Conservation (phyloP, 2,329 filamentous ascomycete genomes). For the Pseudocercospora fuligena region DNA sequence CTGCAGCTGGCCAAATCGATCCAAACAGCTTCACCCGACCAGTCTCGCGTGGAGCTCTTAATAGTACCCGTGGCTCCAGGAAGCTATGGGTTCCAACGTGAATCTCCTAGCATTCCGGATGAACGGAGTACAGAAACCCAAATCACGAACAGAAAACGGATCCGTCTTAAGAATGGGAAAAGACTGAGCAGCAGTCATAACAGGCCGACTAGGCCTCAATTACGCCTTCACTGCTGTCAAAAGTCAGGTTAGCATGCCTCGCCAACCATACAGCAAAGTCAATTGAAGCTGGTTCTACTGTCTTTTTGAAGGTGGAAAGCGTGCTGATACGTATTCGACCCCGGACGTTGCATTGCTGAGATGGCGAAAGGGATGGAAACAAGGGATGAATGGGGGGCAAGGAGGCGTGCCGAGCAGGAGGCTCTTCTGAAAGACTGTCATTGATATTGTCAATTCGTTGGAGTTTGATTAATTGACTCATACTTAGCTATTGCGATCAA, state of each 20-base stretch:
- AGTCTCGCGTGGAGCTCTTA: slow-evolving; percentile 32
- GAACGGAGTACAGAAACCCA: slow-evolving; percentile 13
- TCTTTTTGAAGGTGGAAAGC: neutral
- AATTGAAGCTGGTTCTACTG: neutral
- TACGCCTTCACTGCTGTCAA: neutral
- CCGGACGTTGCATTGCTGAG: neutral
- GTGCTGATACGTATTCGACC: neutral
- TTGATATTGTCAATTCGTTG: slow-evolving; percentile 3
- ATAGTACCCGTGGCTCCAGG: slow-evolving; percentile 36
- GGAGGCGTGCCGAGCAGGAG: neutral
- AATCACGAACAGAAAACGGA: neutral
- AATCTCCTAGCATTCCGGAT: slow-evolving; percentile 18
- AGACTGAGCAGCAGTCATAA: neutral
- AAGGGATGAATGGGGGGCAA: neutral
- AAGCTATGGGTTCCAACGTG: slow-evolving; percentile 44
- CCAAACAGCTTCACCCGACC: slow-evolving; percentile 45
- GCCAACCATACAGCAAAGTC: neutral
- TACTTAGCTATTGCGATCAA: neutral
- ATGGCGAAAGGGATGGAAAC: neutral
- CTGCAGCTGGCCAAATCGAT: slow-evolving; percentile 40
- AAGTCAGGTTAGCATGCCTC: neutral
- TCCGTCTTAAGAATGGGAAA: neutral
- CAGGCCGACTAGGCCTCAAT: neutral
- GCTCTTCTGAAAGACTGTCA: slow-evolving; percentile 1
- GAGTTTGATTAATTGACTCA: neutral